These are phyloP conservation scores for Henckelia pumila DNA, from an alignment of 257 asterid species.

Conservation along the genomic window DNA sequence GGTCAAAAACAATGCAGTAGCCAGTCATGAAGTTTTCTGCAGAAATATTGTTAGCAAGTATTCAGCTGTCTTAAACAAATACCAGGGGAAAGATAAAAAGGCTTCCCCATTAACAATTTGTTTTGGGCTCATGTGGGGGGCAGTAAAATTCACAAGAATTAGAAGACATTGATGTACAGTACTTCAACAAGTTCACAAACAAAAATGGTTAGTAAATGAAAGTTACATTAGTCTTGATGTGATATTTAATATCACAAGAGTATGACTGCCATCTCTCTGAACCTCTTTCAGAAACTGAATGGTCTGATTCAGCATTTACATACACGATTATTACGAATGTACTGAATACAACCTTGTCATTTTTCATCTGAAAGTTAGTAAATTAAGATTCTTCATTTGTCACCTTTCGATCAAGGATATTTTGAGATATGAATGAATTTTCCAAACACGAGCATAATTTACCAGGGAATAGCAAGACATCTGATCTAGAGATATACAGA, in stretches of 20 bases:
- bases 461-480: slow-evolving; percentile 2
- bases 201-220: background rate
- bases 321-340: no score
- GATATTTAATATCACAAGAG: background rate
- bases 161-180: background rate
- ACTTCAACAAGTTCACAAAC: background rate
- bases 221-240: background rate
- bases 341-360: background rate
- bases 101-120: background rate
- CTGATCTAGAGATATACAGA: slow-evolving; percentile 1
- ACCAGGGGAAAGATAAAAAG: background rate
- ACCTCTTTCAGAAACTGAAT: background rate
- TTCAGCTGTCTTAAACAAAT: slow-evolving; percentile 4
- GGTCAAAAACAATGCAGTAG: slow-evolving; percentile 75
- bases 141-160: background rate
- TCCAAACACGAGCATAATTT: background rate
- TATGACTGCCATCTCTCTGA: background rate
- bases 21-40: slow-evolving; percentile 89
- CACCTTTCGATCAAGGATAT: background rate
- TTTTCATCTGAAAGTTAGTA: background rate
- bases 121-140: background rate
- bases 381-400: no score
- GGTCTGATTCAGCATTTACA: background rate
- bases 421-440: background rate
- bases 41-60: slow-evolving; percentile 2